Conservation (phyloP, 768 basidiomycete species). For the Serendipita sp. region DNA sequence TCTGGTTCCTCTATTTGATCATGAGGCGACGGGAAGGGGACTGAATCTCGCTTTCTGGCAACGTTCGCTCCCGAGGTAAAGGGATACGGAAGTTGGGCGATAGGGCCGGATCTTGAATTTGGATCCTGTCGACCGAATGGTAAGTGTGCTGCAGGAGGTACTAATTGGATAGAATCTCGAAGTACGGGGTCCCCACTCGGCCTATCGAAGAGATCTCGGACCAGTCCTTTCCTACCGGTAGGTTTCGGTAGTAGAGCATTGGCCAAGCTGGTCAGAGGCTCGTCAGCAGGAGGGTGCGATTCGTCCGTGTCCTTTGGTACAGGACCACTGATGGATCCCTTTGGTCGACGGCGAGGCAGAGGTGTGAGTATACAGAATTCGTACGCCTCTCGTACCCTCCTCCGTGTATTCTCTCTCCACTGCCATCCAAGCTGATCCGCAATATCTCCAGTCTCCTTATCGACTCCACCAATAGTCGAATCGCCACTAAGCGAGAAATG, state of each 20-base stretch:
- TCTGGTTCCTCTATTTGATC: constrained; percentile 24
- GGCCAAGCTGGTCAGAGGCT: constrained; percentile 38
- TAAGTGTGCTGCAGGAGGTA: constrained; percentile 19
- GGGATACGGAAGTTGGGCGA: constrained; percentile 50
- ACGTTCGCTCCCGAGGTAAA: constrained; percentile 28
- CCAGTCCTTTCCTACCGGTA: constrained; percentile 32
- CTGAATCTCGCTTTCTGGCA: constrained; percentile 37
- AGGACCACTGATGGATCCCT: neutral
- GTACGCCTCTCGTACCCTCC: constrained; percentile 61
- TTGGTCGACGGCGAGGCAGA: neutral
- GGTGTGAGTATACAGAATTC: constrained; percentile 52
- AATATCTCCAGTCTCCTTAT: constrained; percentile 30
- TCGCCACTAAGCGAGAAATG: constrained; percentile 6
- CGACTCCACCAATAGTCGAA: neutral
- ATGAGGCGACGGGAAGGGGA: constrained; percentile 44
- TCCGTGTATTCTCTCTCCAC: constrained; percentile 57
- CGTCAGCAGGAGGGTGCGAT: constrained; percentile 5
- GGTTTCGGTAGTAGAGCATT: constrained; percentile 39
- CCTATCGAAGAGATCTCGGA: constrained; percentile 48
- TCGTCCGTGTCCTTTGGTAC: neutral
- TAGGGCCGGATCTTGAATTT: constrained; percentile 27
- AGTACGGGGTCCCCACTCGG: constrained; percentile 21
- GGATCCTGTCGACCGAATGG: constrained; percentile 20
- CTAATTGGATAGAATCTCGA: constrained; percentile 20
- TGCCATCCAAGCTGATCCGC: constrained; percentile 49